Evolutionary conservation across 441 rosid genomes (phyloP), one percentile per base, ranked within the genome.

Genomic region (Brassica hybrid): DNA sequence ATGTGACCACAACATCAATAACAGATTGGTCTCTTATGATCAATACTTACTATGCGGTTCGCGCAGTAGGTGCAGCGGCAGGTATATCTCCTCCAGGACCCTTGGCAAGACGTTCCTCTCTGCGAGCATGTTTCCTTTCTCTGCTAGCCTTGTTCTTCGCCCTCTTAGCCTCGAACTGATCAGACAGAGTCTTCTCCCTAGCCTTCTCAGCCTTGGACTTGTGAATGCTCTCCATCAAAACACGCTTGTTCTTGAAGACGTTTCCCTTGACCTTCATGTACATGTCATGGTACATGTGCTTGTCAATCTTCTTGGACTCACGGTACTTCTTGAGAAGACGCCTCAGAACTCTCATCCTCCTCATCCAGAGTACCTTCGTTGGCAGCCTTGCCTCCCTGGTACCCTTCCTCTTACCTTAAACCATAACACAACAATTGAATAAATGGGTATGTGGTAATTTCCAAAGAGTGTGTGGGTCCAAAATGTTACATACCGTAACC

Each of bases 241-340:
- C 83, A 72, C 89, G 84, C 78, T 88, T 86, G 85, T 86, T 88
- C 85, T 89, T 93, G 65, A 84, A 93, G 5, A 88, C 96, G 62
- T 88, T 91, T 75, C 96, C 97, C 84, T 93, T 93, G 48, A 93
- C 97, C 76, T 82, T 89, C 97, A 91, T 87, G 90, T 91, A 93
- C 93, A 93, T 89, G 78, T 91, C 90, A 54, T 93, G 96, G 81
- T 93, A 91, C 92, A 93, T 88, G 75, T 93, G 96, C 70, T 76
- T 86, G 65, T 86, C 89, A 75, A 83, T 86, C 86, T 88, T 88
- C 62, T 80, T 79, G 1, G 81, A 38, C 64, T 88, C 91, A 7
- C 89, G 68, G 64, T 88, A 88, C 65, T 84, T 86, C 69, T 80
- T 83, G 60, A 91, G 87, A 43, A 91, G 73, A 43, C 93, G 91